phyloP scores from a whole-genome alignment of 116 monocot genomes.

The Trichopus zeylanicus region DNA sequence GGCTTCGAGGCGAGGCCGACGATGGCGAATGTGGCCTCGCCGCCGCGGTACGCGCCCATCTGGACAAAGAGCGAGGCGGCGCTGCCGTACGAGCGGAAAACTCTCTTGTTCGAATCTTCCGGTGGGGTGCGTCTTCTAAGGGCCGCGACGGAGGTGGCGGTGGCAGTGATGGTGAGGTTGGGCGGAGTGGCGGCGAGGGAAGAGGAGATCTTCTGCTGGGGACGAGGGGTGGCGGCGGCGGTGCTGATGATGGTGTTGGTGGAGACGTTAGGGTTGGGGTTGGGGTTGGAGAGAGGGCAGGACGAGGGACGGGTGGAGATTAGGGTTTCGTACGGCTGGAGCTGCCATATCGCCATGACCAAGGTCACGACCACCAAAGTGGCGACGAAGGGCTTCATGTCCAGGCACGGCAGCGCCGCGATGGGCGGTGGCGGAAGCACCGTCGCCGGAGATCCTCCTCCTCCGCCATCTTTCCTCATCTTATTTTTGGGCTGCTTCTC shows the following conservation, averaged over 20 bases:
- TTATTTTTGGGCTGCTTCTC: no score
- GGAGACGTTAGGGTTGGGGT: not conserved
- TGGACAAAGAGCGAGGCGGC: constrained; percentile 73
- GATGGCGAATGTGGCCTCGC: constrained; percentile 46
- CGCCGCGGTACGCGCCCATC: constrained; percentile 74
- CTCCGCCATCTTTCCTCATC: constrained; percentile 29
- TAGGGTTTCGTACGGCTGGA: constrained; percentile 74
- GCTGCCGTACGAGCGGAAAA: constrained; percentile 50
- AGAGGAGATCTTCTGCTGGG: no score
- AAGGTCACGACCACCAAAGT: constrained; percentile 61
- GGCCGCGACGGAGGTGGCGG: no score
- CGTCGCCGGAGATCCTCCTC: constrained; percentile 16
- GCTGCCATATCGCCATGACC: constrained; percentile 67
- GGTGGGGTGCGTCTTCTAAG: no score
- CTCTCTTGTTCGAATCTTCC: constrained; percentile 45
- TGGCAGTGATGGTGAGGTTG: not conserved
- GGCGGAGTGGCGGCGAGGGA: constrained; percentile 1
- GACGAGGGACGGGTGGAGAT: constrained; percentile 24
- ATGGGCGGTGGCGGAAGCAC: constrained; percentile 2
- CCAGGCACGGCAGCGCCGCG: constrained; percentile 30
- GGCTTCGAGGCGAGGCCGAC: constrained; percentile 73
- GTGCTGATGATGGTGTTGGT: constrained; percentile 3
- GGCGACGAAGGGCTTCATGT: constrained; percentile 67
- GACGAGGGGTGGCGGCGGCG: no score
- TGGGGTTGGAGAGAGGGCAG: constrained; percentile 13